A percentile compares a stretch with the other conserved stretches of the same genome.
Conservation (phyloP, 768 basidiomycete genomes). For the Amanita phalloides region DNA sequence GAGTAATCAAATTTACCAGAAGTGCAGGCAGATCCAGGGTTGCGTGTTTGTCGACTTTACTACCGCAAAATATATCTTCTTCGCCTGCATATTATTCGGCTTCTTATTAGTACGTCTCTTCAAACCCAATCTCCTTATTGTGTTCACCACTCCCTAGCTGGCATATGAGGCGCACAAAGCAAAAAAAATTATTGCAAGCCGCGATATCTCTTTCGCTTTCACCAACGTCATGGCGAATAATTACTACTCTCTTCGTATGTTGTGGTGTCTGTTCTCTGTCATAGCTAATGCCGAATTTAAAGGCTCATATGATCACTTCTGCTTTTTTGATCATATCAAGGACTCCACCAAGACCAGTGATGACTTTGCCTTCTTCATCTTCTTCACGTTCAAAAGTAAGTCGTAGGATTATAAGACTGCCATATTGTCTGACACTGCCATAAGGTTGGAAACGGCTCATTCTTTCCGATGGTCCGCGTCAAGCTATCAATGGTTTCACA, state of each 20-base stretch:
- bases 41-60: conserved; percentile 84
- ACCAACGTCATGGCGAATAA: conserved; percentile 96
- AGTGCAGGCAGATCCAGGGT: conserved; percentile 49
- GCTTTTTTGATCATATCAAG: conserved; percentile 95
- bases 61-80: conserved; percentile 93
- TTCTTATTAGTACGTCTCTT: conserved; percentile 69
- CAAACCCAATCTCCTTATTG: not conserved
- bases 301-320: conserved; percentile 97
- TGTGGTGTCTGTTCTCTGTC: conserved; percentile 7
- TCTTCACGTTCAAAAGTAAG: conserved; percentile 98
- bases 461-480: conserved; percentile 94
- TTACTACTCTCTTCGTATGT: conserved; percentile 88
- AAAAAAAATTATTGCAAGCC: conserved; percentile 87
- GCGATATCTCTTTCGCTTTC: conserved; percentile 97
- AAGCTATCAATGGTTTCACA: conserved; percentile 20
- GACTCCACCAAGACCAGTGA: conserved; percentile 94
- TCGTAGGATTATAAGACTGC: conserved; percentile 5
- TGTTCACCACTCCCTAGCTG: conserved; percentile 36
- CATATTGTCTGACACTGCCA: not conserved
- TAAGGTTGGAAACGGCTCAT: conserved; percentile 33
- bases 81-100: conserved; percentile 97
- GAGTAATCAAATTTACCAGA: conserved; percentile 84
- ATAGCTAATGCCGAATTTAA: conserved; percentile 6
- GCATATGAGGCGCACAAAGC: conserved; percentile 89
- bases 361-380: conserved; percentile 97